Evolutionary conservation across 2,329 filamentous ascomycete species (phyloP), one percentile per base, ranked within the genome.

Genomic region (Aspergillus persii): DNA sequence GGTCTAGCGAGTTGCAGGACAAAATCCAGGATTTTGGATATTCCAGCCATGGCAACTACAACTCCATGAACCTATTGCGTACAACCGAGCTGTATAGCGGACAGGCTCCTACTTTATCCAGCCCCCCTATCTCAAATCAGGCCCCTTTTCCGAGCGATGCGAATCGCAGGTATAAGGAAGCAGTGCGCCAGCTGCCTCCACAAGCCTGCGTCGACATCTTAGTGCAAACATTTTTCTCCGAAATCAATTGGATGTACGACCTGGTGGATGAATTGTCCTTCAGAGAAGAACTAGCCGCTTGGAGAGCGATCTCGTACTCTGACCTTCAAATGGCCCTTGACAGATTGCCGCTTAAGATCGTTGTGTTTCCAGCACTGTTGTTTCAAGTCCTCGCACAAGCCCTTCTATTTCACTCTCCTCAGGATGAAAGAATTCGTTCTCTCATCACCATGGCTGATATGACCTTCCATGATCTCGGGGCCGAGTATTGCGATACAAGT

Each of bases 381-480:
- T 55, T 65, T 55, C 64, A 66, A 59, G 53, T 66, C 30, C 57
- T 66, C 15, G 62, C 62, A 39, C 61, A 66, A 0, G 61, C 63
- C 3, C 58, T 66, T 11, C 54, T 64, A 9, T 64, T 58, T 50
- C 57, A 63, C 9, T 49, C 56, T 26, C 36, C 57, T 30, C 11
- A 59, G 46, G 60, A 63, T 54, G 58, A 58, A 31, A 52, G 2
- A 8, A 54, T 63, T 18, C 29, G 11, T 18, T 47, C 52, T 29
- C 48, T 65, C 0, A 59, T 59, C 0, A 53, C 41, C 33, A 59
- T 61, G 39, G 18, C 57, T 53, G 59, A 27, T 8, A 63, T 61
- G 63, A 61, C 56, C 3, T 59, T 63, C 49, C 57, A 60, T n/a
- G 63, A 65, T 50, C 48, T 63, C 46, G 63, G 18, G 3, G 29